phyloP scores from a whole-genome alignment of 1,284 basidiomycete genomes.

The Ustilago sp. region DNA sequence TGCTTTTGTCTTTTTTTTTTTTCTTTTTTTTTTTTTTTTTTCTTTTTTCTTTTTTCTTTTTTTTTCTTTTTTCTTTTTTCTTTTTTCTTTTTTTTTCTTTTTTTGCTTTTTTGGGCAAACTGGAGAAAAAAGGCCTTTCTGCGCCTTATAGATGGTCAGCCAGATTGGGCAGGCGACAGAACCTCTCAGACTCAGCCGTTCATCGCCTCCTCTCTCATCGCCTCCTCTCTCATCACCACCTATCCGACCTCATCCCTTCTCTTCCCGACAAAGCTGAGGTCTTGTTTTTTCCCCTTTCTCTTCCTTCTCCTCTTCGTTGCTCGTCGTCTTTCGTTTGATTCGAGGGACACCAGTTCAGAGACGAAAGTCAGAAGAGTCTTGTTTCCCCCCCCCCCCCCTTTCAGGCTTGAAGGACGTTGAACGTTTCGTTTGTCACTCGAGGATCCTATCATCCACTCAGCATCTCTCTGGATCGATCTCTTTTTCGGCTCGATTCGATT shows the following conservation, averaged over 20 bases:
- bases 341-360: constrained; percentile 27
- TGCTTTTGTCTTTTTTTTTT: fast-evolving
- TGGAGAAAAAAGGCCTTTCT: too few species aligned
- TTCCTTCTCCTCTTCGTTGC: constrained; percentile 22
- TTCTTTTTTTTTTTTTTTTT: too few species aligned
- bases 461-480: constrained; percentile 26
- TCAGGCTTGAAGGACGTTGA: constrained; percentile 23
- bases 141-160: not conserved
- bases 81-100: too few species aligned
- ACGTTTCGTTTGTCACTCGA: constrained; percentile 9
- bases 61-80: too few species aligned
- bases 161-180: not conserved
- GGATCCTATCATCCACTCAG: constrained; percentile 22
- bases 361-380: constrained; percentile 28
- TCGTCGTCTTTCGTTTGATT: constrained; percentile 28
- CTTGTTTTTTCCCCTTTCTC: constrained; percentile 22
- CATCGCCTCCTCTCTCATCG: not conserved
- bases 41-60: too few species aligned
- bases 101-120: too few species aligned
- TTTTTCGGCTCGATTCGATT: constrained; percentile 7
- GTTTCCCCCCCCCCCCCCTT: not conserved
- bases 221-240: constrained; percentile 13
- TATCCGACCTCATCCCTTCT: constrained; percentile 30
- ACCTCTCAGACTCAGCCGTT: not conserved
- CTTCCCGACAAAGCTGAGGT: constrained; percentile 32